phyloP scores from a whole-genome alignment of 805 yeast genomes.

The Kazachstania taianensis region DNA sequence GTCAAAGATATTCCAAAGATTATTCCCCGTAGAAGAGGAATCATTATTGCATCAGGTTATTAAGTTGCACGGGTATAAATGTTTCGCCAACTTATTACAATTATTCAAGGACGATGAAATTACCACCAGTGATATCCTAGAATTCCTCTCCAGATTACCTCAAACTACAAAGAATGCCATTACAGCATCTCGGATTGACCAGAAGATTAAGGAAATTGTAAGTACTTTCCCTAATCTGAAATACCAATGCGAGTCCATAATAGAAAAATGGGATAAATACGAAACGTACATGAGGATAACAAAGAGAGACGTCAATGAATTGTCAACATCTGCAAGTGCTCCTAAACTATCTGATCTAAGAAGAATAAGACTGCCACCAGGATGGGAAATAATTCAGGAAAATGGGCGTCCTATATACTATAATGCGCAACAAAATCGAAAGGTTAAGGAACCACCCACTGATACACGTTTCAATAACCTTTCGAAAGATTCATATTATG shows the following conservation, averaged over 20 bases:
- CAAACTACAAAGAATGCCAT: constrained; percentile 69
- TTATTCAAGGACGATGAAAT: constrained; percentile 27
- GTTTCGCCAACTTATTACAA: constrained; percentile 52
- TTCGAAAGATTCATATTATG: too few relatives aligned
- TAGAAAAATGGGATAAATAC: constrained; percentile 60
- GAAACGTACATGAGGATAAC: constrained; percentile 84
- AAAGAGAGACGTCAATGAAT: constrained; percentile 33
- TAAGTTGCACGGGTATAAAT: constrained; percentile 78
- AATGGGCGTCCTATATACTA: constrained; percentile 28
- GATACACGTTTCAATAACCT: background rate
- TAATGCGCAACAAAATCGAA: constrained; percentile 24
- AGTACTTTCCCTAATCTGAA: constrained; percentile 23
- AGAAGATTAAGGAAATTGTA: constrained; percentile 32
- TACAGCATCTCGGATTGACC: constrained; percentile 61
- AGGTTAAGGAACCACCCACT: constrained; percentile 24
- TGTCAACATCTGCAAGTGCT: constrained; percentile 7
- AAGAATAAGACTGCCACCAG: constrained; percentile 26
- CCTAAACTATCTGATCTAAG: constrained; percentile 23
- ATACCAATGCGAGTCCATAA: constrained; percentile 32
- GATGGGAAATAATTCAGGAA: constrained; percentile 29
- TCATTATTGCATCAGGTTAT: constrained; percentile 49
- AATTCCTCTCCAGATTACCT: constrained; percentile 56
- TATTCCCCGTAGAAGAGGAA: constrained; percentile 34
- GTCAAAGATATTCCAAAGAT: constrained; percentile 56
- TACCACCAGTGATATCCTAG: constrained; percentile 41